Evolutionary conservation across 192 early-diverging fungal genomes (phyloP).

Genomic region (Globomyces pollinis-pini): DNA sequence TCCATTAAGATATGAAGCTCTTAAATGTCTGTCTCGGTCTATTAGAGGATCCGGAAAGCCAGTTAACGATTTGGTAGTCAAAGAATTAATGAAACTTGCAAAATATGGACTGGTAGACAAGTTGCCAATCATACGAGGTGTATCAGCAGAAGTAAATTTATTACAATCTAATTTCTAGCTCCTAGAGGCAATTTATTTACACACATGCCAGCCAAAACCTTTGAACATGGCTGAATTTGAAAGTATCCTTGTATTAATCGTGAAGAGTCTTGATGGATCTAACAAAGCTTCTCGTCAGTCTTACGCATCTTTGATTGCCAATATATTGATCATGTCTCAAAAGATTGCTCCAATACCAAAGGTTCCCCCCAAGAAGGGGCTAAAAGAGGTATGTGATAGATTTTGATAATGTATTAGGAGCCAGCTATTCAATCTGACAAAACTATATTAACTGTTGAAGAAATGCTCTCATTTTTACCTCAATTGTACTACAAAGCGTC

Average conservation of each 20-base stretch:
- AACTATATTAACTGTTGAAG: slow-evolving; percentile 47
- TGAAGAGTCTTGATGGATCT: slow-evolving; percentile 47
- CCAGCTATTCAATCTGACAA: slow-evolving; percentile 25
- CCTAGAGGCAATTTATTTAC: slow-evolving; percentile 38
- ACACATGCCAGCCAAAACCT: slow-evolving; percentile 32
- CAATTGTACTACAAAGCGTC: slow-evolving; percentile 49
- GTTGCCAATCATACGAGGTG: slow-evolving; percentile 54
- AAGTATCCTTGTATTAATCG: slow-evolving; percentile 24
- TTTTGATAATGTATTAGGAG: slow-evolving; percentile 19
- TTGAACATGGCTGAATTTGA: slow-evolving; percentile 51
- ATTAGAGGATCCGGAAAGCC: slow-evolving; percentile 71
- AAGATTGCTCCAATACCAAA: slow-evolving; percentile 23
- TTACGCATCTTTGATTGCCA: slow-evolving; percentile 40
- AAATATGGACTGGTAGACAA: slow-evolving; percentile 64
- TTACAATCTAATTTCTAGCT: slow-evolving; percentile 34
- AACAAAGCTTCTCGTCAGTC: slow-evolving; percentile 41
- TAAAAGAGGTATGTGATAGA: slow-evolving; percentile 32
- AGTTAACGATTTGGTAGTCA: slow-evolving; percentile 55
- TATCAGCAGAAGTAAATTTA: slow-evolving; percentile 54
- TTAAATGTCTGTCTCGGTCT: slow-evolving; percentile 52
- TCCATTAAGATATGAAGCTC: slow-evolving; percentile 66
- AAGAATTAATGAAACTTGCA: slow-evolving; percentile 64
- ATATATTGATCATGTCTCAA: slow-evolving; percentile 50
- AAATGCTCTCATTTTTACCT: slow-evolving; percentile 63
- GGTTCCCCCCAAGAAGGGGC: slow-evolving; percentile 5